Percentiles rank a stretch among this genome's conserved stretches.
These are phyloP conservation scores for Acephala macrosclerotiorum DNA, from an alignment of 2,329 filamentous ascomycete genomes.

Conservation along the genomic window DNA sequence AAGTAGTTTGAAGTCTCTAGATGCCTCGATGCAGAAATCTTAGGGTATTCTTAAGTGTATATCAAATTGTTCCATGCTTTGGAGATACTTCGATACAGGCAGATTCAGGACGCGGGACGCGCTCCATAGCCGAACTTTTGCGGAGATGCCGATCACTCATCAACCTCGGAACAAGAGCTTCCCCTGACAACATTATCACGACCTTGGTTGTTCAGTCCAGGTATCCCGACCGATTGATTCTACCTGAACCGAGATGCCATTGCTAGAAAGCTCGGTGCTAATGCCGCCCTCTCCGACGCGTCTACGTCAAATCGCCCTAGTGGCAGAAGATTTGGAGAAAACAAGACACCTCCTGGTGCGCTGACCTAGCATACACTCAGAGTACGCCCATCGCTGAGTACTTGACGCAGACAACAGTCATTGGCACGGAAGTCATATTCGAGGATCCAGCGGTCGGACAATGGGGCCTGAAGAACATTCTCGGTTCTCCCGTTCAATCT, in stretches of 20 bases:
- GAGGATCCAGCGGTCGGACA: constrained; percentile 32
- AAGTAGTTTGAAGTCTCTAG: not conserved
- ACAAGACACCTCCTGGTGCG: constrained; percentile 29
- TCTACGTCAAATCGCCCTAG: constrained; percentile 35
- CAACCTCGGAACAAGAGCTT: constrained; percentile 10
- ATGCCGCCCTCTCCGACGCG: constrained; percentile 27
- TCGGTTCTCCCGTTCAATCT: constrained; percentile 26
- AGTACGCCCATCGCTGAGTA: constrained; percentile 1
- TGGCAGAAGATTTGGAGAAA: constrained; percentile 27
- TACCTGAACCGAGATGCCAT: not conserved
- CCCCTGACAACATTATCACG: not conserved
- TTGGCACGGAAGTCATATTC: constrained; percentile 32
- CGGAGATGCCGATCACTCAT: constrained; percentile 20
- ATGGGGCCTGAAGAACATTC: constrained; percentile 35
- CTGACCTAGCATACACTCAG: not conserved
- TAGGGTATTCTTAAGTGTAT: not conserved
- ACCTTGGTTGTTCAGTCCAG: too few species aligned
- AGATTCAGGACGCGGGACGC: not conserved
- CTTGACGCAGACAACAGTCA: constrained; percentile 24
- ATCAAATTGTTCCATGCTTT: not conserved
- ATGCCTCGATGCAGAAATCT: not conserved
- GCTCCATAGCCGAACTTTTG: not conserved
- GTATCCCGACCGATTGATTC: not conserved
- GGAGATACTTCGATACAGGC: not conserved
- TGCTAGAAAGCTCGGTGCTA: not conserved